Percentiles rank a stretch among this genome's conserved stretches.
These are phyloP conservation scores for Ceratocystis alfenasii DNA, from an alignment of 2,329 filamentous ascomycete genomes.

Conservation along the genomic window DNA sequence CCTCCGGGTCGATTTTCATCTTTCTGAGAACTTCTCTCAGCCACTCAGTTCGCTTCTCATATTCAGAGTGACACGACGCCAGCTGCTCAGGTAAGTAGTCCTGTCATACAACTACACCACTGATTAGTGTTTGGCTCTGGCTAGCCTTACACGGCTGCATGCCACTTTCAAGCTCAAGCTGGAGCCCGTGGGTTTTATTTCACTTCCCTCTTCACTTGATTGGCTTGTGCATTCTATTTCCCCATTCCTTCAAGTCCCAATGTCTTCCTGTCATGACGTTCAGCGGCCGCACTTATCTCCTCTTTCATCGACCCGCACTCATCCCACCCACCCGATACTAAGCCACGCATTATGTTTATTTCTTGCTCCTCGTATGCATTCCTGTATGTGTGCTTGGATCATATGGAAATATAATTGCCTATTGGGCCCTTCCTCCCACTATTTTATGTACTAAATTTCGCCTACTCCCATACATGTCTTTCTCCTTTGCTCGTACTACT, in stretches of 20 bases:
- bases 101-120: constrained; percentile 3
- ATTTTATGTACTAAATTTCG: not conserved
- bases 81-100: constrained; percentile 6
- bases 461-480: not conserved
- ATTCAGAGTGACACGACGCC: not conserved
- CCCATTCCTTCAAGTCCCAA: not conserved
- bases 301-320: not conserved
- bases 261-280: not conserved
- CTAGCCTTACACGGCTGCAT: not conserved
- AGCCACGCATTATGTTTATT: not conserved
- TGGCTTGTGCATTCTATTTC: not conserved
- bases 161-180: no score
- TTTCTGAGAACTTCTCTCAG: not conserved
- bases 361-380: not conserved
- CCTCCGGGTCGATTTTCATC: not conserved
- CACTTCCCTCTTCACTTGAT: not conserved
- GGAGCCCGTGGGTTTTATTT: no score
- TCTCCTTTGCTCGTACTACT: constrained; percentile 4
- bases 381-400: not conserved
- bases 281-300: not conserved
- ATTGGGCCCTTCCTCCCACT: not conserved
- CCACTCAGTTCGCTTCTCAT: not conserved
- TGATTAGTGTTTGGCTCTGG: not conserved
- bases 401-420: not conserved
- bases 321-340: not conserved